phyloP scores from a whole-genome alignment of 805 yeast genomes.

The Kazachstania viticola region DNA sequence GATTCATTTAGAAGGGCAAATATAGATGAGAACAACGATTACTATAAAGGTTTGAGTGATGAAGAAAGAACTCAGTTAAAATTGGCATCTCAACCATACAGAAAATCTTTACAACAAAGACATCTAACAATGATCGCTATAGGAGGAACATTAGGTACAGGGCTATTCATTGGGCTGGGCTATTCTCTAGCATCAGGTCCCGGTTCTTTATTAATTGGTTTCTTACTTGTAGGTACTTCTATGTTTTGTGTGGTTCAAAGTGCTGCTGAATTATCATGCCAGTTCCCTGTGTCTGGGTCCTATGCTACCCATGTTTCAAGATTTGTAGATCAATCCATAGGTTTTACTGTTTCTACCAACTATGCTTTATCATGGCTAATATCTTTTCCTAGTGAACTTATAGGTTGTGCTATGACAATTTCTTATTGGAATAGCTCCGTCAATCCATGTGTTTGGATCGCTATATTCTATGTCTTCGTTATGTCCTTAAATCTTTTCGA shows the following conservation, averaged over 20 bases:
- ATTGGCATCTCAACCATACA: slow-evolving; percentile 3
- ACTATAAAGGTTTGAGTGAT: background rate
- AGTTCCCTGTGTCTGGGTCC: slow-evolving; percentile 40
- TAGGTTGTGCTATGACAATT: slow-evolving; percentile 39
- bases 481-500: slow-evolving; percentile 37
- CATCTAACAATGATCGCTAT: slow-evolving; percentile 24
- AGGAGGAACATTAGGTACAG: slow-evolving; percentile 25
- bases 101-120: slow-evolving; percentile 12
- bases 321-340: slow-evolving; percentile 40
- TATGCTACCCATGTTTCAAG: slow-evolving; percentile 36
- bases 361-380: slow-evolving; percentile 39
- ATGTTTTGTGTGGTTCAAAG: slow-evolving; percentile 29
- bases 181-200: slow-evolving; percentile 42
- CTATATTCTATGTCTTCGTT: slow-evolving; percentile 33
- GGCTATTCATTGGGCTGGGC: slow-evolving; percentile 23
- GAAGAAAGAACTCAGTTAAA: slow-evolving; percentile 1
- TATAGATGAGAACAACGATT: background rate
- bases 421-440: slow-evolving; percentile 34
- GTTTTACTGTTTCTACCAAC: slow-evolving; percentile 48
- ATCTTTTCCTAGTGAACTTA: slow-evolving; percentile 36
- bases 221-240: slow-evolving; percentile 37
- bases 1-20: slow-evolving; percentile 1
- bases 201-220: slow-evolving; percentile 38
- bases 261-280: slow-evolving; percentile 38
- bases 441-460: slow-evolving; percentile 34